Evolutionary conservation across 148 eudicot species (phyloP).

Genomic region (Selenicereus undatus): DNA sequence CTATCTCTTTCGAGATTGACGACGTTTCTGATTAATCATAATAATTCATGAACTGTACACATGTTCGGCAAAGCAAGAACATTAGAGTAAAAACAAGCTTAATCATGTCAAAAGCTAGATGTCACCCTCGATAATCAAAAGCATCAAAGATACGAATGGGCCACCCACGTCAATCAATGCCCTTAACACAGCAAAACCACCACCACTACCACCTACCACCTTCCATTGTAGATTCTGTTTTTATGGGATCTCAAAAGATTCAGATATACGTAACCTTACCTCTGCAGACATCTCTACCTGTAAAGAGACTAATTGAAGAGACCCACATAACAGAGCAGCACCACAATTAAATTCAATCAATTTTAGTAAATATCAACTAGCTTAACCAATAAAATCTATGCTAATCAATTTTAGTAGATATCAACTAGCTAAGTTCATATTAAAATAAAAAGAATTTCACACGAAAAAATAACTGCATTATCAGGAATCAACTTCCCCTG

Average conservation of each 20-base stretch:
- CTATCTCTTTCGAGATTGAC: not conserved
- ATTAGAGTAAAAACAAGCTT: not conserved
- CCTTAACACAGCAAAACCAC: not conserved
- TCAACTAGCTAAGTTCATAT: not conserved
- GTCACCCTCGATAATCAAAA: not conserved
- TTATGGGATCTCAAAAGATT: too few species aligned
- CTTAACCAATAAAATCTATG: not conserved
- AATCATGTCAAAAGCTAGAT: not conserved
- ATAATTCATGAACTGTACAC: not conserved
- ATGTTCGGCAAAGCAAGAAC: not conserved
- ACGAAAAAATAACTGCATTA: not conserved
- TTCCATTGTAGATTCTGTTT: too few species aligned
- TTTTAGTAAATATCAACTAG: not conserved
- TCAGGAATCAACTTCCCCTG: not conserved
- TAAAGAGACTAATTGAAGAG: too few species aligned
- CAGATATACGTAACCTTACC: too few species aligned
- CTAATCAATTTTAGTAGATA: not conserved
- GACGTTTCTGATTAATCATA: not conserved
- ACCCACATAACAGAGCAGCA: not conserved
- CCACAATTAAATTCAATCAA: not conserved
- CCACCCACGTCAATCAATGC: constrained; percentile 9
- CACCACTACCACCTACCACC: too few species aligned
- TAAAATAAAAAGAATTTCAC: too few species aligned
- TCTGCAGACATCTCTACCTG: too few species aligned
- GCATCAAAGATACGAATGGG: not conserved